Base-by-base conservation (phyloP, 495 filamentous ascomycete genomes). In the Penicillium manginii region DNA sequence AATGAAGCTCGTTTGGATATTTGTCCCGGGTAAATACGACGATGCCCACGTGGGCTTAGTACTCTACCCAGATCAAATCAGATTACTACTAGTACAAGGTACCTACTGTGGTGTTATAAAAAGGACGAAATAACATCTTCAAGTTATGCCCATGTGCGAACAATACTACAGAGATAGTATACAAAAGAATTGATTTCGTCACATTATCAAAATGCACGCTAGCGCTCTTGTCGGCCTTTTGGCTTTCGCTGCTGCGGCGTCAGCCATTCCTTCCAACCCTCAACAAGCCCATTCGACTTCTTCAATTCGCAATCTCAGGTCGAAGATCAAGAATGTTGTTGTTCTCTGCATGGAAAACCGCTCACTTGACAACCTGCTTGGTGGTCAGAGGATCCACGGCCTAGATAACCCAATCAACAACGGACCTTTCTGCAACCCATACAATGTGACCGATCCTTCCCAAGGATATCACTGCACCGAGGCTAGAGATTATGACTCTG, bases 321-420 rank as follows among this genome's bases (percentile, higher is more conserved):
- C 18, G 5, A 47, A 47, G 9, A 47, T 47, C 10, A 47, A 47
- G 21, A 47, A 55, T 45, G 52, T 60, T 14, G 57, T 60, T 15
- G 57, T 60, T 43, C 19, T 60, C 2, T 50, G 31, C 6, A 50
- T 50, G 47, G 57, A 60, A 29, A 60, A 60, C 29, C 57, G 57
- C 33, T 60, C 57, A 4, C 21, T 60, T 14, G 57, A 60, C 23
- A 54, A 54, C 29, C 35, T 60, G 10, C 23, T 50, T 2, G 57
- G 57, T 22, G 52, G 57, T 23, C 68, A 72, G 59, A 72, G 46
- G 5, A 45, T 59, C 19, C 43, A 57, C 4, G 75, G 73, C 26
- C 54, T 78, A 6, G 73, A 77, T 21, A 78, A 79, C 57, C 71
- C 72, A 14, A 68, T 78, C 61, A 73, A 77, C 57, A 76, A 68